These are phyloP conservation scores for Falciphora oryzae DNA, from an alignment of 2,329 filamentous ascomycete genomes.

Conservation along the genomic window DNA sequence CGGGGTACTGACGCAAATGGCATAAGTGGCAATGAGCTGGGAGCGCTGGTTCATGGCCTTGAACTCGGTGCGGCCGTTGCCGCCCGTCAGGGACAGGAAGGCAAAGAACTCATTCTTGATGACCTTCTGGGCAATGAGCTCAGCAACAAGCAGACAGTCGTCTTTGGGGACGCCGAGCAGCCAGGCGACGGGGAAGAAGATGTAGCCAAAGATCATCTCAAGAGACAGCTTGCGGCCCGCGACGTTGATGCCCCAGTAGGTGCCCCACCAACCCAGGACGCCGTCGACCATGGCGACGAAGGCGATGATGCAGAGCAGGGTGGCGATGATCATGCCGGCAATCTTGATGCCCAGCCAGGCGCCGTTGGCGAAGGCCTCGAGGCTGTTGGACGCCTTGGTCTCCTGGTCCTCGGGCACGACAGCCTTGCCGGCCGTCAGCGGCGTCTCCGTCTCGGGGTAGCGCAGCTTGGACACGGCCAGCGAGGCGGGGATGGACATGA, in stretches of 20 bases:
- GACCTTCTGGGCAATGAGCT: constrained; percentile 75
- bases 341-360: constrained; percentile 85
- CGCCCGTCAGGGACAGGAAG: constrained; percentile 45
- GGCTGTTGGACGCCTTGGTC: constrained; percentile 72
- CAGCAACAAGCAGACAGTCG: constrained; percentile 64
- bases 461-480: constrained; percentile 85
- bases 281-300: constrained; percentile 69
- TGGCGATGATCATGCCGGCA: constrained; percentile 73
- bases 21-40: constrained; percentile 77
- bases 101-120: constrained; percentile 82
- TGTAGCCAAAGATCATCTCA: constrained; percentile 69
- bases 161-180: constrained; percentile 69
- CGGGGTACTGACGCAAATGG: constrained; percentile 56
- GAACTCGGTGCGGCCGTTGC: constrained; percentile 48
- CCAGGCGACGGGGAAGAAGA: constrained; percentile 74
- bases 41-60: constrained; percentile 60
- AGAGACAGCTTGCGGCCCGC: constrained; percentile 64
- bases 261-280: constrained; percentile 75
- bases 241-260: constrained; percentile 58
- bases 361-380: constrained; percentile 81
- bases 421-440: constrained; percentile 74
- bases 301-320: constrained; percentile 78
- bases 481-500: constrained; percentile 93
- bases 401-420: constrained; percentile 70
- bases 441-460: constrained; percentile 83